Base-by-base conservation (phyloP, 192 early-diverging fungal genomes). In the Tieghemiomyces parasiticus region DNA sequence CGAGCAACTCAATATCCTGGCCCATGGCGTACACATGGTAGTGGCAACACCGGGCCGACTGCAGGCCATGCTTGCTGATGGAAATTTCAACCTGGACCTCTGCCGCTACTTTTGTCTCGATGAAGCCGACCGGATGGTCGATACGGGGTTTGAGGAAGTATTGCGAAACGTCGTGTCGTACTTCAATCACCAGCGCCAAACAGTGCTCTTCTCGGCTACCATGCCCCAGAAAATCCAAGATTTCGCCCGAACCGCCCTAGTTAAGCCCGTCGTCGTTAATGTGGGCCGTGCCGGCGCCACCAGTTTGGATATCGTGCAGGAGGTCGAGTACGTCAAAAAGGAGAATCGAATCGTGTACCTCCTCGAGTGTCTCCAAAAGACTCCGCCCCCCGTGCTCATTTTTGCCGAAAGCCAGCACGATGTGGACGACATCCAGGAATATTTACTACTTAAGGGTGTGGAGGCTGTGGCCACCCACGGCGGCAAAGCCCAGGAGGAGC, bases 321-420 rank as follows among this genome's bases (percentile, higher is more conserved):
- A 93, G 66, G 91, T 98, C 28, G 95, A 98, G 64, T 95, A 92
- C 65, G 95, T 97, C 19, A 93, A 93, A 62, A 87, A 89, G 56
- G 95, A 97, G 60, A 88, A 88, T 32, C 94, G 94, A 64, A 90
- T 96, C 53, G 86, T 91, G 12, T 96, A 95, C 61, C 66, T 98
- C 58, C 75, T 98, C 13, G 92, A 96, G 62, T 95, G 92, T 67
- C 67, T 98, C 63, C 93, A 96, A 71, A 98, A 98, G 65, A 96
- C 93, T 2, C 81, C 93, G 48, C 95, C 95, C 10, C 95, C 95
- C 4, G 89, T 94, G 0, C 71, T 98, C 29, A 87, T 98, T 33
- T 98, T 98, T 81, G 91, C 93, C 13, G 95, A 98, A 61, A 98
- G 97, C 73, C 95, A 98, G 56, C 89, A 94, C 71, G 95, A 98